These are phyloP conservation scores for Naganishia kalamii DNA, from an alignment of 768 basidiomycete species.

Conservation along the genomic window DNA sequence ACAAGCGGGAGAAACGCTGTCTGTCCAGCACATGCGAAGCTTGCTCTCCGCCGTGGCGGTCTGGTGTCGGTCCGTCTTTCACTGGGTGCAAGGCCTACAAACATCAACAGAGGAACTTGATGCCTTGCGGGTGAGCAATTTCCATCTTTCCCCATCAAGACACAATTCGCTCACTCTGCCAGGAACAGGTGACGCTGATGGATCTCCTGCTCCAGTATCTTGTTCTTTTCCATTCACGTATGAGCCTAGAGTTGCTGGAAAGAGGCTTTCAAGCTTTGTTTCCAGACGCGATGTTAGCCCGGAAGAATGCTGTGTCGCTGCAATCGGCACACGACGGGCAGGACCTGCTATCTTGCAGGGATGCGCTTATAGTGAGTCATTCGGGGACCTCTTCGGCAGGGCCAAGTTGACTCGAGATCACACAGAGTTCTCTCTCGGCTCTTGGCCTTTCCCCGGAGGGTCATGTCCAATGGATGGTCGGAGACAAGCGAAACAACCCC, in stretches of 20 bases:
- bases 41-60: neutral
- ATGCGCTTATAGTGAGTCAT: neutral
- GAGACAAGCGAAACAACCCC: neutral
- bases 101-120: neutral
- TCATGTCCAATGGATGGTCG: neutral
- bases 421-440: neutral
- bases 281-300: neutral
- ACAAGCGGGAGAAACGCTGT: neutral
- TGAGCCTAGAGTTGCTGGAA: neutral
- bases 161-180: neutral
- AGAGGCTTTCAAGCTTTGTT: neutral
- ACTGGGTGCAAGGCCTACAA: neutral
- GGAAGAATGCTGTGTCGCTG: neutral
- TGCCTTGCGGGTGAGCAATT: neutral
- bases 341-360: neutral
- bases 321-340: neutral
- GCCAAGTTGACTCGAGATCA: neutral
- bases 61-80: neutral
- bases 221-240: slow-evolving; percentile 1
- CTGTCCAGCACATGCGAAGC: neutral
- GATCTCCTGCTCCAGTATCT: neutral
- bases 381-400: too few species aligned
- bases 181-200: neutral
- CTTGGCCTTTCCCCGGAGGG: neutral
- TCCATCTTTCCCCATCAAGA: neutral